A percentile compares a stretch with the other conserved stretches of the same genome.
Conservation (phyloP, 768 basidiomycete species). For the Leccinum sublutescens region DNA sequence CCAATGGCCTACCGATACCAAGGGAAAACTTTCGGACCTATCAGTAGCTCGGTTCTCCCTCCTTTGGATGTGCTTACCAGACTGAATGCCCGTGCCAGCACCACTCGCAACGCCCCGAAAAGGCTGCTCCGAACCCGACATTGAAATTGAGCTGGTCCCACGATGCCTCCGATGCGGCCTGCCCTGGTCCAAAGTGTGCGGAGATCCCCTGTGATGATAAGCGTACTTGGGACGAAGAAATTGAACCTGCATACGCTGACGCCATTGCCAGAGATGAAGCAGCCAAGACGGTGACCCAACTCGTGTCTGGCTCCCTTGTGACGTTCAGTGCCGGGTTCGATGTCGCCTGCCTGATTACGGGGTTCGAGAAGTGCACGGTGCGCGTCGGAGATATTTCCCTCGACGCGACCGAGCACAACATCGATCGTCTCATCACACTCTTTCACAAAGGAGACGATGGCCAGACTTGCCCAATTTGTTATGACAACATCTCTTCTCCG, state of each 20-base stretch:
- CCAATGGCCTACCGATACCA: conserved; percentile 1
- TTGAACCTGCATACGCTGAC: conserved; percentile 1
- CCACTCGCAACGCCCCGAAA: neutral
- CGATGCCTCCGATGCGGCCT: conserved; percentile 11
- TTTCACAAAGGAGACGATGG: conserved; percentile 29
- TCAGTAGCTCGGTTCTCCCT: neutral
- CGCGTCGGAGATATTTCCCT: conserved; percentile 45
- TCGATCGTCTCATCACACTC: conserved; percentile 44
- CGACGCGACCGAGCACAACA: conserved; percentile 38
- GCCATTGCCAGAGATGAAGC: conserved; percentile 38
- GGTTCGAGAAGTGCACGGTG: conserved; percentile 52
- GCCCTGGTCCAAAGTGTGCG: conserved; percentile 23
- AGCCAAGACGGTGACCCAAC: conserved; percentile 37
- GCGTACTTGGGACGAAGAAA: neutral
- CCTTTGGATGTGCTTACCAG: neutral
- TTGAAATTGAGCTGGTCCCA: neutral
- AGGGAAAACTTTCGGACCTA: neutral
- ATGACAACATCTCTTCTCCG: conserved; percentile 41
- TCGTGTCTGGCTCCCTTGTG: conserved; percentile 48
- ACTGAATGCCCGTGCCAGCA: neutral
- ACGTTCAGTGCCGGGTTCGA: conserved; percentile 50
- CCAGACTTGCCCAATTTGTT: conserved; percentile 54
- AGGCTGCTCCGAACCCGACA: neutral
- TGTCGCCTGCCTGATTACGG: conserved; percentile 44
- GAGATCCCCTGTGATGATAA: conserved; percentile 16